Evolutionary conservation across 192 early-diverging fungal genomes (phyloP), one percentile per base, ranked within the genome.

Genomic region (Glomus cerebriforme): DNA sequence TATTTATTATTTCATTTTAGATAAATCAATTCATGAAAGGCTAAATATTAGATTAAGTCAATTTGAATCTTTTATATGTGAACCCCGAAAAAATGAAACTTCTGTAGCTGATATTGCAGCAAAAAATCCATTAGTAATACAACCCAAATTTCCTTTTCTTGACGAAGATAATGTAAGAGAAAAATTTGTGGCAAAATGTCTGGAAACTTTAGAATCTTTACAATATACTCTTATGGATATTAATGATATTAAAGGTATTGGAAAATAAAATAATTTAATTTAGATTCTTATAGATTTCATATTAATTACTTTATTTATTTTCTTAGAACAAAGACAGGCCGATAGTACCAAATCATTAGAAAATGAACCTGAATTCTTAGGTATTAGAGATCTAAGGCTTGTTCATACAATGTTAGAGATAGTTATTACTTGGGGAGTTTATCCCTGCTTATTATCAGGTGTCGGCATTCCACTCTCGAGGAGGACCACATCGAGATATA

Each of bases 321-420:
- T 19, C n/a, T 10, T 29, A 59, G 32, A 59, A 12, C 24, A 54
- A 26, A n/a, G 10, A n/a, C 58, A 43, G 59, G 35, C 7, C 4
- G 47, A 75, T n/a, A 63, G 1, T 24, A 34, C 39, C 9, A 31
- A 59, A 4, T 59, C 45, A 1, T 6, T 22, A 72, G 32, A 45
- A 22, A 82, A 82, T 26, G 82, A 82, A 59, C 75, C 80, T 67
- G 85, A 86, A 27, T 32, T 83, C 27, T 78, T 86, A 27, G 92
- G 92, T 71, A 82, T 91, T n/a, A 81, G 85, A 76, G 92, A 93
- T 79, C 81, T 90, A 34, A 82, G 90, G 43, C 81, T 90, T 58
- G 81, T 93, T 27, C 86, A 91, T 75, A 92, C 90, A 24, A 84
- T 93, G 71, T 76, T 93, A 15, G 90, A 93, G 81, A 85, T 91